Conservation (phyloP, 1,284 basidiomycete genomes). For the Moesziomyces parantarcticus region DNA sequence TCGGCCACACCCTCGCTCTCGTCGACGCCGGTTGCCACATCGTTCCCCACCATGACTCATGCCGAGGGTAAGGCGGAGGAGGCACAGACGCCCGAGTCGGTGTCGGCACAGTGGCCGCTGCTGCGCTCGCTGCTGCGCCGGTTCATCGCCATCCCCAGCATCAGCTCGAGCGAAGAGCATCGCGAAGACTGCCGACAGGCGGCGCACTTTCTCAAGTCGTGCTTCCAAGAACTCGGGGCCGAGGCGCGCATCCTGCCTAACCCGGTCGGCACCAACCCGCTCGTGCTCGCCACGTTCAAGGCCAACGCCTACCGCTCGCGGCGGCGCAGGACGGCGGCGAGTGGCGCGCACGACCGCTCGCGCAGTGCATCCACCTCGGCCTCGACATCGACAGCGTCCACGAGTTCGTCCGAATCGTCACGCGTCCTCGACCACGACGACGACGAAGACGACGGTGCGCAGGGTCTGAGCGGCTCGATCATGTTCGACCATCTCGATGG, state of each 20-base stretch:
- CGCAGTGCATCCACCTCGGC: slow-evolving; percentile 14
- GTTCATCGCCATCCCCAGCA: slow-evolving; percentile 86
- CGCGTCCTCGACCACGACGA: not conserved
- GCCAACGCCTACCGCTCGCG: slow-evolving; percentile 35
- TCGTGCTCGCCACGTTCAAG: slow-evolving; percentile 61
- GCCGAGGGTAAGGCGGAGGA: not conserved
- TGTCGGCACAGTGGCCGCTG: slow-evolving; percentile 62
- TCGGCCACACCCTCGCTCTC: slow-evolving; percentile 3
- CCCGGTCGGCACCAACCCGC: slow-evolving; percentile 49
- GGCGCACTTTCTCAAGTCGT: slow-evolving; percentile 59
- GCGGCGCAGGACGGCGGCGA: slow-evolving; percentile 14
- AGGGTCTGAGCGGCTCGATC: slow-evolving; percentile 29
- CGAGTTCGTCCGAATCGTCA: too few species aligned
- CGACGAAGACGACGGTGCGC: slow-evolving; percentile 9
- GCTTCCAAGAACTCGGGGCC: slow-evolving; percentile 58
- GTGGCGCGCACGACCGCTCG: slow-evolving; percentile 9
- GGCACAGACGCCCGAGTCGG: slow-evolving; percentile 4
- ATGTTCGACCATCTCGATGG: slow-evolving; percentile 39
- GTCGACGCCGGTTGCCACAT: slow-evolving; percentile 9
- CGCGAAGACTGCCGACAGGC: slow-evolving; percentile 75
- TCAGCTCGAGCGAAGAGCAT: slow-evolving; percentile 77
- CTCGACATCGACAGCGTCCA: not conserved
- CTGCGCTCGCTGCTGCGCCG: slow-evolving; percentile 79
- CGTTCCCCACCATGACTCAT: not conserved
- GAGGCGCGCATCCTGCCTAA: slow-evolving; percentile 56